phyloP scores from a whole-genome alignment of 257 asterid genomes.

The Lithospermum erythrorhizon region DNA sequence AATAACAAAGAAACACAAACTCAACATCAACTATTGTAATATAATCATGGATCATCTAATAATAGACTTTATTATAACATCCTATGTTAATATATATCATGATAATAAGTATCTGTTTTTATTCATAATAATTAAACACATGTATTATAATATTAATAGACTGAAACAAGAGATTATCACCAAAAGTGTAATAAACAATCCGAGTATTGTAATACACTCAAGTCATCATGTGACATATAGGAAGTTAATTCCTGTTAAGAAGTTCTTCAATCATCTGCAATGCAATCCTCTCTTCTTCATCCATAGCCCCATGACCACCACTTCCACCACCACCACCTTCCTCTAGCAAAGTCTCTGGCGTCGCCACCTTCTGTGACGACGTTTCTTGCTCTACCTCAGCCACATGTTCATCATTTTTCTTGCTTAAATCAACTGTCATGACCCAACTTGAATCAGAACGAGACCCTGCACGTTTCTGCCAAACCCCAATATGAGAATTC shows the following conservation, averaged over 20 bases:
- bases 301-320: conserved; percentile 8
- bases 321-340: background rate
- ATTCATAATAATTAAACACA: too few species aligned
- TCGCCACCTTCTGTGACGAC: background rate
- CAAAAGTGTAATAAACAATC: too few species aligned
- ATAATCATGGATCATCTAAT: background rate
- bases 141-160: too few species aligned
- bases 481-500: conserved; percentile 46
- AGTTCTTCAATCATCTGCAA: conserved; percentile 52
- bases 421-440: conserved; percentile 43
- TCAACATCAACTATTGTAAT: background rate
- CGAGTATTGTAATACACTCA: too few species aligned
- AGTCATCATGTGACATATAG: too few species aligned
- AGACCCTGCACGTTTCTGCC: conserved; percentile 50
- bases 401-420: conserved; percentile 2
- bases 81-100: too few species aligned
- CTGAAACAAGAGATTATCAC: too few species aligned
- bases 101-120: too few species aligned
- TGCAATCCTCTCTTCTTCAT: conserved; percentile 42
- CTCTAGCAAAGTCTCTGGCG: background rate
- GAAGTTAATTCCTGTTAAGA: conserved; percentile 22
- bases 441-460: conserved; percentile 40
- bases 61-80: too few species aligned
- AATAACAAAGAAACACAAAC: background rate
- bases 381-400: background rate